Percentiles rank a stretch among this genome's conserved stretches.
Evolutionary conservation across 2,329 filamentous ascomycete species (phyloP).

Genomic region (Aspergillus chevalieri): DNA sequence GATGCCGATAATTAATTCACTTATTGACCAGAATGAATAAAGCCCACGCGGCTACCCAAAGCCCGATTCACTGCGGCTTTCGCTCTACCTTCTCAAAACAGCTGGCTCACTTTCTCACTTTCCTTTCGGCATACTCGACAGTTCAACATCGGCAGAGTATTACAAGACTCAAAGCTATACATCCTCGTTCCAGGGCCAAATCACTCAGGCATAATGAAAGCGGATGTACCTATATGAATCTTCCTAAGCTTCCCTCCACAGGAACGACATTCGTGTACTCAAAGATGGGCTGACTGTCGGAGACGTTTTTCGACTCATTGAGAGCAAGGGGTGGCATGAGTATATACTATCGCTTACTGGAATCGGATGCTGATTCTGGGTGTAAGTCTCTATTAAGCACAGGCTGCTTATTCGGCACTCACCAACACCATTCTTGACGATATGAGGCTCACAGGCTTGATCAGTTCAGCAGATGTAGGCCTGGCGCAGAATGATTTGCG

Average conservation of each 20-base stretch:
- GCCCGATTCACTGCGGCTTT: background rate
- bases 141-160: background rate
- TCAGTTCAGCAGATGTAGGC: background rate
- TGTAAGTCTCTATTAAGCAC: background rate
- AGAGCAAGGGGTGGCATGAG: too few species aligned
- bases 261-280: background rate
- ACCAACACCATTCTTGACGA: background rate
- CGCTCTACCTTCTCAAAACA: background rate
- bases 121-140: background rate
- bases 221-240: background rate
- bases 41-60: too few species aligned
- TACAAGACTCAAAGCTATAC: too few species aligned
- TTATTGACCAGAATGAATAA: too few species aligned
- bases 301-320: too few species aligned
- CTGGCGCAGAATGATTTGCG: too few species aligned
- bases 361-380: background rate
- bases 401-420: background rate
- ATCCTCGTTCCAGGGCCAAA: background rate
- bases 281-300: background rate
- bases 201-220: background rate
- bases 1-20: too few species aligned
- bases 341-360: too few species aligned
- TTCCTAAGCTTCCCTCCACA: background rate
- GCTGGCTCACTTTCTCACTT: background rate
- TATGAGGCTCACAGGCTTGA: background rate